Evolutionary conservation across 495 filamentous ascomycete species (phyloP).

Genomic region (Bombardia bombarda): DNA sequence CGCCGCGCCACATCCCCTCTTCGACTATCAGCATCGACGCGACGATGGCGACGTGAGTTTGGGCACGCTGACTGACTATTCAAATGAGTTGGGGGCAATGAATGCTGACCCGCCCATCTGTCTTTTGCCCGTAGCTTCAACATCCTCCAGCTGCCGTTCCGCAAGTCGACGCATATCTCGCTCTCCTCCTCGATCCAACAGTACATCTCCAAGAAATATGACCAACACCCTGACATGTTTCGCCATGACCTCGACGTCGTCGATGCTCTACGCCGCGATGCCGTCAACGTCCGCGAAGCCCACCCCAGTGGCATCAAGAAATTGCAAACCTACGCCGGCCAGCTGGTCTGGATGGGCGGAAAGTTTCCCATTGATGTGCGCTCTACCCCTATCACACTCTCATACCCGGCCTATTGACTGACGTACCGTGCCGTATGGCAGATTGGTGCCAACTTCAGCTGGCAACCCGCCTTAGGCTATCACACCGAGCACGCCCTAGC

Average conservation of each 20-base stretch:
- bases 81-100: too few species aligned
- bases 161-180: constrained; percentile 67
- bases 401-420: constrained; percentile 8
- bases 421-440: constrained; percentile 26
- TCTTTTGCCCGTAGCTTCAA: constrained; percentile 22
- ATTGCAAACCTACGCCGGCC: constrained; percentile 80
- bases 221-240: constrained; percentile 98
- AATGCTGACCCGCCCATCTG: too few species aligned
- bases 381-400: background rate
- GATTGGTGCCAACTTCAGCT: constrained; percentile 93
- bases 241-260: constrained; percentile 79
- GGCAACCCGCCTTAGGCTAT: constrained; percentile 91
- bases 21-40: too few species aligned
- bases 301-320: constrained; percentile 86
- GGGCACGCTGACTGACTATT: too few species aligned
- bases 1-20: too few species aligned
- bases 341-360: constrained; percentile 86
- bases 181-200: constrained; percentile 80
- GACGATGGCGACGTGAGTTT: constrained; percentile 10
- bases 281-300: constrained; percentile 78
- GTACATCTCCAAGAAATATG: constrained; percentile 98
- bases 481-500: constrained; percentile 73
- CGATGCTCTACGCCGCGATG: constrained; percentile 71
- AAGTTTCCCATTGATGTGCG: constrained; percentile 92
- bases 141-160: constrained; percentile 69